These are phyloP conservation scores for Calonectria honghensis DNA, from an alignment of 2,329 filamentous ascomycete species.

Conservation along the genomic window DNA sequence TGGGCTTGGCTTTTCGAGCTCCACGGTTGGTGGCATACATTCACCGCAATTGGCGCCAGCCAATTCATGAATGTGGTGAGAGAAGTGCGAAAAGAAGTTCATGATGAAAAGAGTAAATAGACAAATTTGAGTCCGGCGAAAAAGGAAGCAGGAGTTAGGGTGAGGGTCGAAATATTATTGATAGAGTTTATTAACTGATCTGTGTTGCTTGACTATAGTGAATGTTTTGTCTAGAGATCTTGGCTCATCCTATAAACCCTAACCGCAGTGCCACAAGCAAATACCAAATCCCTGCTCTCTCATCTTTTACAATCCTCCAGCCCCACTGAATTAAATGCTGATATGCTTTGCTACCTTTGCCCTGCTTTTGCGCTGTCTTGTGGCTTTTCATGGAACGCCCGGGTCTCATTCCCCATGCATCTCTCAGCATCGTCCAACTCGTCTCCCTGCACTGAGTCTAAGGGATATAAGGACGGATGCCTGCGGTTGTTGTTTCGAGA, in stretches of 20 bases:
- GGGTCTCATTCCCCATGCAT: background rate
- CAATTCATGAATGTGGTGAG: constrained; percentile 60
- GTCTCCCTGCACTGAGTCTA: background rate
- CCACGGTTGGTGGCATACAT: constrained; percentile 79
- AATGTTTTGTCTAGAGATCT: background rate
- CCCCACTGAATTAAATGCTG: background rate
- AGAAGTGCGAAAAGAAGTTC: constrained; percentile 39
- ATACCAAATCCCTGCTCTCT: background rate
- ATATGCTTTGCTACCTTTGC: background rate
- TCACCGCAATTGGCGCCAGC: constrained; percentile 73
- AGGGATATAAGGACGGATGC: background rate
- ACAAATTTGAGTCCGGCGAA: background rate
- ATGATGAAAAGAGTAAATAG: background rate
- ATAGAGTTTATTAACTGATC: no score
- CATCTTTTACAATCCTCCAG: no score
- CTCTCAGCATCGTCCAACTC: background rate
- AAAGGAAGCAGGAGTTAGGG: background rate
- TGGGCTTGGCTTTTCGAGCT: constrained; percentile 74
- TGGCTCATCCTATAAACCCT: background rate
- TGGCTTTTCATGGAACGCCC: background rate
- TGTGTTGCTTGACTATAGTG: no score
- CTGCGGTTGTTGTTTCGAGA: background rate
- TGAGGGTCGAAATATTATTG: background rate
- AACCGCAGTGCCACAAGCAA: background rate
- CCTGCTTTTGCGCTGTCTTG: no score